Evolutionary conservation across 805 yeast genomes (phyloP).

Genomic region (Ogataea haglerorum): DNA sequence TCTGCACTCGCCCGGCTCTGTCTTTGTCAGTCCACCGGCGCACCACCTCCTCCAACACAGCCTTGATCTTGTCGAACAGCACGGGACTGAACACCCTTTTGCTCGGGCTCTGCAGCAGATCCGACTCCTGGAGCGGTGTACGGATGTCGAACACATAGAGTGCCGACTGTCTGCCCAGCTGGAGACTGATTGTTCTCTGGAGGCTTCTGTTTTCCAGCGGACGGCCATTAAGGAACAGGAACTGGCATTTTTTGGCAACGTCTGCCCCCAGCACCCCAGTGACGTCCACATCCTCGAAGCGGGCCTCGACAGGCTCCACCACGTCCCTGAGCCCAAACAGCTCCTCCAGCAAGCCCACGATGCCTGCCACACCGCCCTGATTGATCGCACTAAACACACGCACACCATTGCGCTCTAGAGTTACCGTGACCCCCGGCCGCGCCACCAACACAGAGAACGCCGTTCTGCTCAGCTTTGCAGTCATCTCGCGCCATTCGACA

Average conservation of each 20-base stretch:
- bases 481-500: conserved; percentile 21
- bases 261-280: conserved; percentile 40
- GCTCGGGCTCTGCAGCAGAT: conserved; percentile 40
- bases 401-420: conserved; percentile 10
- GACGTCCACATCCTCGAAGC: conserved; percentile 26
- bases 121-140: conserved; percentile 24
- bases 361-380: conserved; percentile 1
- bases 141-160: not conserved
- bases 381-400: conserved; percentile 2
- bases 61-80: not conserved
- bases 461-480: conserved; percentile 30
- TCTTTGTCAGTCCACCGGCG: not conserved
- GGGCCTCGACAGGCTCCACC: conserved; percentile 29
- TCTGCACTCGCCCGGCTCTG: not conserved
- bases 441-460: conserved; percentile 31
- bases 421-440: conserved; percentile 24
- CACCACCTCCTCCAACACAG: not conserved
- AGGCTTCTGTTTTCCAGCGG: conserved; percentile 25
- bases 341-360: conserved; percentile 18
- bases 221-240: conserved; percentile 43
- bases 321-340: conserved; percentile 26
- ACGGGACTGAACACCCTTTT: conserved; percentile 32
- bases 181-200: conserved; percentile 20
- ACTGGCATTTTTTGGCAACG: conserved; percentile 40
- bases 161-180: not conserved